phyloP scores from a whole-genome alignment of 345 rosid species.

The Eucalyptus marginata region DNA sequence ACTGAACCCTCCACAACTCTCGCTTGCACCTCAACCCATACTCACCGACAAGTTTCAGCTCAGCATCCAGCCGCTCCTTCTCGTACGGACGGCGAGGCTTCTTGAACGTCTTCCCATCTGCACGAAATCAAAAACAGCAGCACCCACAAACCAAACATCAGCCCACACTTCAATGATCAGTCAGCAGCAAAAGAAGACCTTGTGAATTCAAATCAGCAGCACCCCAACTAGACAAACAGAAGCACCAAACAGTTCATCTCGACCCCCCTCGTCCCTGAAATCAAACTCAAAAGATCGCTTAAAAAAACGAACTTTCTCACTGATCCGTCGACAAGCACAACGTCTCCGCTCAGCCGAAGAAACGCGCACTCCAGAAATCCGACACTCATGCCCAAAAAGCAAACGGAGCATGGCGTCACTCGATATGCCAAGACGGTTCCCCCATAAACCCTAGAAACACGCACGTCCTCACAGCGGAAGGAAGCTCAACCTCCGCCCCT shows the following conservation, averaged over 20 bases:
- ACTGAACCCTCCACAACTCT: constrained; percentile 45
- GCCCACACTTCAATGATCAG: not conserved
- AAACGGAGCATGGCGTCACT: not conserved
- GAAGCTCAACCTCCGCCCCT: not conserved
- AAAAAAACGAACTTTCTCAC: not conserved
- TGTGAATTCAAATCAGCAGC: not conserved
- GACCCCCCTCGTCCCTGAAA: not conserved
- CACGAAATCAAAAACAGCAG: not conserved
- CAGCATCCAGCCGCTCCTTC: constrained; percentile 47
- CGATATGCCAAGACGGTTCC: not conserved
- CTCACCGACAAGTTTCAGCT: constrained; percentile 39
- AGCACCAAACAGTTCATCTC: not conserved
- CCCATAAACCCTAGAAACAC: not conserved
- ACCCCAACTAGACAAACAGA: not conserved
- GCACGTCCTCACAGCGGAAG: not conserved
- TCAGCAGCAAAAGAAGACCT: not conserved
- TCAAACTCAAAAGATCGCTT: not conserved
- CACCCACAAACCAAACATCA: not conserved
- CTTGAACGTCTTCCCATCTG: constrained; percentile 45
- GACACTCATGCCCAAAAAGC: not conserved
- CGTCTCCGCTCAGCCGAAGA: not conserved
- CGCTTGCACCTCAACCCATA: constrained; percentile 38
- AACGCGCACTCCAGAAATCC: not conserved
- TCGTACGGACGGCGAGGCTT: constrained; percentile 42
- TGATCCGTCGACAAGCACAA: not conserved